A percentile compares a stretch with the other conserved stretches of the same genome.
Conservation (phyloP, 2,329 filamentous ascomycete genomes). For the Nemania serpens region DNA sequence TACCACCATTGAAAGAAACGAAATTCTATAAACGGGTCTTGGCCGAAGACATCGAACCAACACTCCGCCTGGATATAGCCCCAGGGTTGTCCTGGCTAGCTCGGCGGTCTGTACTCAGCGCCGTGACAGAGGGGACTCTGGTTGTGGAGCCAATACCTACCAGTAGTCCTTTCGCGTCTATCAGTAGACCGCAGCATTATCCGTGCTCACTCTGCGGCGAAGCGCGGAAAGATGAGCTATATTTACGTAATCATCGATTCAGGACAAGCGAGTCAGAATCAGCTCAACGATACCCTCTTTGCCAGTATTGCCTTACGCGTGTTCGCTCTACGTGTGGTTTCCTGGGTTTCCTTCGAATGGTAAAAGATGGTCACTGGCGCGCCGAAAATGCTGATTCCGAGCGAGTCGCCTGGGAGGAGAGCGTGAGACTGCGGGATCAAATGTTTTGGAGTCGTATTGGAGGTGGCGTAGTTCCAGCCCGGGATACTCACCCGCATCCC, state of each 20-base stretch:
- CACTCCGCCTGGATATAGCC: slow-evolving; percentile 83
- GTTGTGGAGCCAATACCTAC: slow-evolving; percentile 86
- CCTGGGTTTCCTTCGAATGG: slow-evolving; percentile 84
- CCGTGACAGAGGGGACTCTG: slow-evolving; percentile 82
- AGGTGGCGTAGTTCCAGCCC: slow-evolving; percentile 80
- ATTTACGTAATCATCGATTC: slow-evolving; percentile 85
- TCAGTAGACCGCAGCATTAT: slow-evolving; percentile 60
- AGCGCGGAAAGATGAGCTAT: slow-evolving; percentile 68
- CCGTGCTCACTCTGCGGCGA: slow-evolving; percentile 92
- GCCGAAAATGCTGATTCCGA: slow-evolving; percentile 83
- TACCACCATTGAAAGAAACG: slow-evolving; percentile 79
- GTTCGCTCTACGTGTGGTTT: slow-evolving; percentile 91
- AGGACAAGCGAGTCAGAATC: slow-evolving; percentile 84
- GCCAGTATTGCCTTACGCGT: slow-evolving; percentile 82
- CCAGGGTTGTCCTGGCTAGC: slow-evolving; percentile 94
- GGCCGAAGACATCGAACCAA: slow-evolving; percentile 92
- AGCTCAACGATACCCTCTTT: slow-evolving; percentile 87
- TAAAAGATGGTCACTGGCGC: slow-evolving; percentile 91
- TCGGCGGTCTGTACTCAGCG: slow-evolving; percentile 79
- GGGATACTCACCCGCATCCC: slow-evolving; percentile 36
- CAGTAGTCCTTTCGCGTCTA: slow-evolving; percentile 53
- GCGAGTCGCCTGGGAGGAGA: slow-evolving; percentile 92
- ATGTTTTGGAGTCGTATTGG: slow-evolving; percentile 98
- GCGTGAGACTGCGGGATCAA: slow-evolving; percentile 82
- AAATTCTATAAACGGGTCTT: slow-evolving; percentile 92